A percentile compares a stretch with the other conserved stretches of the same genome.
Evolutionary conservation across 176 grass and related monocot species (phyloP).

Genomic region (Triticum urartu): DNA sequence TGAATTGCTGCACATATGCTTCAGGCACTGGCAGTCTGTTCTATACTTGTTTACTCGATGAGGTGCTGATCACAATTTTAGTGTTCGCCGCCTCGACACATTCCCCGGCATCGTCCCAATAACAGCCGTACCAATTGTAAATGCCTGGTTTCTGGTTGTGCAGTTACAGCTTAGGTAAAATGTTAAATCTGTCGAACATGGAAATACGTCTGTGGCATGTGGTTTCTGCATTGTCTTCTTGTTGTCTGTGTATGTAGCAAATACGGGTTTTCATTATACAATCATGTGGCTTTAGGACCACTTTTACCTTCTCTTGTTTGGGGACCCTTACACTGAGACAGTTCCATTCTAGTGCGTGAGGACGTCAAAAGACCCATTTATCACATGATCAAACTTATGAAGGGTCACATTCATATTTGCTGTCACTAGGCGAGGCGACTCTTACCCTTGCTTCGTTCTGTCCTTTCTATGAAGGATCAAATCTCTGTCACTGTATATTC

Average conservation of each 20-base stretch:
- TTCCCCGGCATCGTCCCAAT: neutral
- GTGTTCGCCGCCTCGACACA: neutral
- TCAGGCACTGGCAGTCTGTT: neutral
- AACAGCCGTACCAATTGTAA: neutral
- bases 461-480: neutral
- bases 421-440: neutral
- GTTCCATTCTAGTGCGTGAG: slow-evolving; percentile 5
- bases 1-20: neutral
- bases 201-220: neutral
- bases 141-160: neutral
- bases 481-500: too few species aligned
- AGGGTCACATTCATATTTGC: neutral
- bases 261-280: slow-evolving; percentile 31
- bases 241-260: neutral
- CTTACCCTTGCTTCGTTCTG: neutral
- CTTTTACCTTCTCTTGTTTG: slow-evolving; percentile 28
- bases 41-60: neutral
- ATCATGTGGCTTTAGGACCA: slow-evolving; percentile 34
- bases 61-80: neutral
- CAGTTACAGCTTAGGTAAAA: slow-evolving; percentile 10
- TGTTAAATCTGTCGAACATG: neutral
- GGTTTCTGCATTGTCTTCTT: slow-evolving; percentile 31
- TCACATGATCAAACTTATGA: slow-evolving; percentile 21
- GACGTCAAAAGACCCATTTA: slow-evolving; percentile 4
- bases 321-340: slow-evolving; percentile 9